Conservation (phyloP, 2,329 filamentous ascomycete genomes). For the Pseudonectria buxi region DNA sequence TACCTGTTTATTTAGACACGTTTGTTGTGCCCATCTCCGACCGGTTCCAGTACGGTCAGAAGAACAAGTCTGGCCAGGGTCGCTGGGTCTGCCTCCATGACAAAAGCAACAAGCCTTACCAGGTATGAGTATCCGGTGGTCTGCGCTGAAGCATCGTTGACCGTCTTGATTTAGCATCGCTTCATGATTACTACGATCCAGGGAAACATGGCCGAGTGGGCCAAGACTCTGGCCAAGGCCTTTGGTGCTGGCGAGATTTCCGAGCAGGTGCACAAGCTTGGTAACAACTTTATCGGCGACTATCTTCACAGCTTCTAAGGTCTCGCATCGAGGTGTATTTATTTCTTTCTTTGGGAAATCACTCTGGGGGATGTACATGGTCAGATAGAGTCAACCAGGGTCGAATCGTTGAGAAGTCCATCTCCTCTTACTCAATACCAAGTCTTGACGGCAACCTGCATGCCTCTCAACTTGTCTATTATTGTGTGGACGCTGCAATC, state of each 20-base stretch:
- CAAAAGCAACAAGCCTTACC: constrained; percentile 12
- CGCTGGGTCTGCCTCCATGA: constrained; percentile 14
- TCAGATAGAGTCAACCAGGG: too few species aligned
- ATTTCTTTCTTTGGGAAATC: too few species aligned
- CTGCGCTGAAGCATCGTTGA: background rate
- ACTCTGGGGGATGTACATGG: too few species aligned
- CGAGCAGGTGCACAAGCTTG: constrained; percentile 5
- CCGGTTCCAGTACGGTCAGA: constrained; percentile 14
- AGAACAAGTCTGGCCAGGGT: constrained; percentile 6
- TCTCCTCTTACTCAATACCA: too few species aligned
- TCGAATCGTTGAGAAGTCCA: too few species aligned
- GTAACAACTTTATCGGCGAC: constrained; percentile 7
- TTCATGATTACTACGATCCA: constrained; percentile 11
- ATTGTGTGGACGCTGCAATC: background rate
- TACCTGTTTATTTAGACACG: background rate
- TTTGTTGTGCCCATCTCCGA: constrained; percentile 9
- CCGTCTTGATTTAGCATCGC: constrained; percentile 5
- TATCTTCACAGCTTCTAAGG: constrained; percentile 11
- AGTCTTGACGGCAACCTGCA: too few species aligned
- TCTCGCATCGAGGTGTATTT: too few species aligned
- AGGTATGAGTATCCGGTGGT: background rate
- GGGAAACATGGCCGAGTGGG: constrained; percentile 1
- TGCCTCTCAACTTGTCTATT: too few species aligned
- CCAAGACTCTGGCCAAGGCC: constrained; percentile 5
- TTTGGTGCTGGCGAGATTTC: constrained; percentile 11